Evolutionary conservation across 208 protist species (phyloP), one percentile per base, ranked within the genome.

Genomic region (Histomonas meleagridis): DNA sequence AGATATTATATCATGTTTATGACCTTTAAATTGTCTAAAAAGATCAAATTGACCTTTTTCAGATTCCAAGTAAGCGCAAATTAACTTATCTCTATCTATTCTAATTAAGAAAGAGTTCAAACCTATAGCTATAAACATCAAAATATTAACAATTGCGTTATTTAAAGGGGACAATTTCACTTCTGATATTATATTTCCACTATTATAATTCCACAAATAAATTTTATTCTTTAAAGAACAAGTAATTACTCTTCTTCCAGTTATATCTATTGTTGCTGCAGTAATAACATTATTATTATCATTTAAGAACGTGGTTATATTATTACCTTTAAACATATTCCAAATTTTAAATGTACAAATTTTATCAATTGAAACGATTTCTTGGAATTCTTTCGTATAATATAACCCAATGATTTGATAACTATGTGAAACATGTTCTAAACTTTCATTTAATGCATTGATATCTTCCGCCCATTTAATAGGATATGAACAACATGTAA

Each of bases 201-300:
- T 51, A 21, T 86, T 86, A 55, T 57, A 86, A 49, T 86, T 86
- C 76, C 76, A 86, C 1, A 86, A 0, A 55, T 86, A 14, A 51
- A 86, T 46, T 18, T 38, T 5, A 46, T 86, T 86, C 35, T 55
- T 51, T 10, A 38, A 51, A 18, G 23, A 38, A 12, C 23, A 21
- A 32, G 76, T 86, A 5, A 86, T 7, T 49, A 86, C 21, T 86
- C 76, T 51, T 86, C 76, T 51, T 51, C 76, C 76, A 51, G 43
- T 43, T 7, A 26, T 57, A 38, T 86, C 76, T 5, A 86, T 9
- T 55, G 46, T 55, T n/a, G 46, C 32, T 35, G 46, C 46, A 9
- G 46, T 3, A 51, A 86, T 26, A 38, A 18, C 76, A 32, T 40
- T 57, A 1, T 46, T 35, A 9, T 79, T 40, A 51, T 18, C 32